Evolutionary conservation across 768 basidiomycete genomes (phyloP), one percentile per base, ranked within the genome.

Genomic region (Leccinum broughii): DNA sequence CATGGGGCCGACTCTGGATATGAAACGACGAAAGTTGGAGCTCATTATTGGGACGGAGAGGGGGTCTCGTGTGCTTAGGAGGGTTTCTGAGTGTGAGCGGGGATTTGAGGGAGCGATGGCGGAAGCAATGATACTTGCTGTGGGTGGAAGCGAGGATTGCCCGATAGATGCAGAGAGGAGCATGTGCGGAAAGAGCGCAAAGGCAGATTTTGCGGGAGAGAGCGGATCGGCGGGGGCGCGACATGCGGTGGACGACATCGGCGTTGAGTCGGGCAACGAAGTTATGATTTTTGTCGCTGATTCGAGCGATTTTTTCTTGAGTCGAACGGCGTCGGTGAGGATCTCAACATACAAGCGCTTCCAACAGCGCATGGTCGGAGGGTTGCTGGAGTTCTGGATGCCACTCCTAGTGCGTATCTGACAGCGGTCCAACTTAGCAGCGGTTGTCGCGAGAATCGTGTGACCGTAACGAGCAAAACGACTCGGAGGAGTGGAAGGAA

Each of bases 11-110:
- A 85, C 79, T 64, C 81, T 86, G 6, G 85, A 81, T 4, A 95
- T 83, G 60, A 96, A 95, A 24, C 92, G 78, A 62, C 87, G 83
- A 68, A 95, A 95, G 44, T 66, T 68, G 28, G 44, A 50, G 2
- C 90, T 87, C 63, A 87, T 89, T 28, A 87, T 85, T 0, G 86
- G 89, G 4, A 96, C 76, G 1, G 90, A 92, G 5, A 96, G 80
- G 0, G 90, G 84, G 65, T 90, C 89, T 30, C 78, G 77, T 1
- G 82, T 83, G 17, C 83, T 85, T 14, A 90, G 66, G 30, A 90
- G 72, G 58, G 57, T 7, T 15, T 51, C 20, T 0, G 54, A 1
- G 3, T 46, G 24, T 7, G 58, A 24, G 41, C 62, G 61, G 55
- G 59, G 74, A 68, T 50, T 62, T 37, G 56, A 70, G 66, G 57